Evolutionary conservation across 805 yeast species (phyloP).

Genomic region (Sugiyamaella marilandica): DNA sequence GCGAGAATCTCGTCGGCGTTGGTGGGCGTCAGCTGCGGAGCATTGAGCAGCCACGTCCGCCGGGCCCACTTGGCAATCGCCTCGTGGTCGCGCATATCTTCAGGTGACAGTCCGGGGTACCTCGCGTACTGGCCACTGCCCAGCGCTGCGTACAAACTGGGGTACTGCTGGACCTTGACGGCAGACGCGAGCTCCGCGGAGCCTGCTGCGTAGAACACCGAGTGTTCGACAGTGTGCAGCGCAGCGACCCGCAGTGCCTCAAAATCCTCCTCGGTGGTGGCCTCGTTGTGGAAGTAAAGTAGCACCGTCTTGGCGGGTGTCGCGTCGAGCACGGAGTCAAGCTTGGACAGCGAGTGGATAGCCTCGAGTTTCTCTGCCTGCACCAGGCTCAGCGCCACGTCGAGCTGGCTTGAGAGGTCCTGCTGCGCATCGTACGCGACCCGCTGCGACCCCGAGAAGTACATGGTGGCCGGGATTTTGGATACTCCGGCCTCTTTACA

Average conservation of each 20-base stretch:
- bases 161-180: constrained; percentile 28
- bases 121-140: constrained; percentile 20
- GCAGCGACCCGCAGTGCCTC: constrained; percentile 34
- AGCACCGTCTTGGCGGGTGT: constrained; percentile 27
- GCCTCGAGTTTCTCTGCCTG: constrained; percentile 29
- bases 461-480: constrained; percentile 23
- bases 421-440: constrained; percentile 30
- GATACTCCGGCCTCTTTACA: constrained; percentile 33
- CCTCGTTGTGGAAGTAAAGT: constrained; percentile 37
- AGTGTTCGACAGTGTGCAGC: constrained; percentile 31
- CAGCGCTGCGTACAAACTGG: constrained; percentile 30
- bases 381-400: constrained; percentile 32
- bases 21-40: constrained; percentile 35
- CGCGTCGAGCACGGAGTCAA: constrained; percentile 23
- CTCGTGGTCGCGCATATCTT: constrained; percentile 31
- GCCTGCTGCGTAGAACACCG: constrained; percentile 28
- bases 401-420: constrained; percentile 31
- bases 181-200: constrained; percentile 26
- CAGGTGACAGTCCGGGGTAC: constrained; percentile 30
- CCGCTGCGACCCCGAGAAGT: constrained; percentile 26
- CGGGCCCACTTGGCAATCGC: constrained; percentile 30
- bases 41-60: constrained; percentile 33
- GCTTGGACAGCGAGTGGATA: constrained; percentile 23
- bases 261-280: constrained; percentile 37
- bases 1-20: constrained; percentile 30